Conservation (phyloP, 352 stramenopile genomes). For the Globisporangium apiculatum region DNA sequence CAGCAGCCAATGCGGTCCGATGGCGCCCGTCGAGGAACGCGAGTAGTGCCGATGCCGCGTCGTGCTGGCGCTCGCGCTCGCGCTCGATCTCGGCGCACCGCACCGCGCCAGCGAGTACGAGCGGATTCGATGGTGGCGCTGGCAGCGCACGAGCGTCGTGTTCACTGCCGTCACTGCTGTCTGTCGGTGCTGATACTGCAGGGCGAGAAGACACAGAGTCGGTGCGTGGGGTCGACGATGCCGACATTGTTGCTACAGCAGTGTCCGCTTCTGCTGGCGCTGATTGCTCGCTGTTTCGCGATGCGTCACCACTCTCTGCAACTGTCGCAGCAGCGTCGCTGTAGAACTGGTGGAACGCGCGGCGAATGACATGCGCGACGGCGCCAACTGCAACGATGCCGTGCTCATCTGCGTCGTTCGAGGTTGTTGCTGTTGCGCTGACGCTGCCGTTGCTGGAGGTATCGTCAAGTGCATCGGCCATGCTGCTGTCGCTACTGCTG, state of each 20-base stretch:
- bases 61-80: constrained; percentile 23
- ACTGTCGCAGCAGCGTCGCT: background rate
- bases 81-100: constrained; percentile 32
- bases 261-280: background rate
- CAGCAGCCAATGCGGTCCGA: constrained; percentile 25
- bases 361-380: constrained; percentile 62
- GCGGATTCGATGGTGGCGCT: constrained; percentile 12
- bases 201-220: background rate
- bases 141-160: no score
- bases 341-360: constrained; percentile 67
- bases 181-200: background rate
- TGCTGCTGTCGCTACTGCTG: background rate
- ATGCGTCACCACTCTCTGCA: no score
- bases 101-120: constrained; percentile 23
- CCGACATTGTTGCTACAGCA: background rate
- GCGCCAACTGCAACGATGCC: constrained; percentile 68
- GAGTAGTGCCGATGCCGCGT: constrained; percentile 27
- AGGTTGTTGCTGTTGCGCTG: no score
- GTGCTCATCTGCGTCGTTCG: constrained; percentile 14
- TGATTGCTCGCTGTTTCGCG: no score
- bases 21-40: constrained; percentile 44
- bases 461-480: background rate
- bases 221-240: background rate
- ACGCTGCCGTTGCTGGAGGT: background rate
- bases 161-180: background rate